Base-by-base conservation (phyloP, 805 yeast genomes). In the Spathaspora sp. region DNA sequence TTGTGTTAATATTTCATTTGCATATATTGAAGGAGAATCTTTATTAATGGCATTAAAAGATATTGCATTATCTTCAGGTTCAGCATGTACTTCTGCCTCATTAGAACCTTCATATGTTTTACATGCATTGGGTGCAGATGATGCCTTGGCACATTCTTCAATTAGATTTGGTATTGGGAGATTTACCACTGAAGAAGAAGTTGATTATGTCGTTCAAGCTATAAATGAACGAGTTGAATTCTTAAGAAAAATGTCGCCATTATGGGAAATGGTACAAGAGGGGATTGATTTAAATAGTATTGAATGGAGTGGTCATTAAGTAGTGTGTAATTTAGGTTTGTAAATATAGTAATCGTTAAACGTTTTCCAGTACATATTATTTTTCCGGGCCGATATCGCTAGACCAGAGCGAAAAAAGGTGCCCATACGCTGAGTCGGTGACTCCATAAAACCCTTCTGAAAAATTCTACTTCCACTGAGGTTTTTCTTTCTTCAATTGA, bases 211-310 rank as follows among this genome's bases (percentile, higher is more conserved):
- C 47, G 79, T 94, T 57, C 77, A 86, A 53, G 97, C 97, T 12
- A 89, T 94, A 52, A 78, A 82, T 51, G 92, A 89, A 67, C 83
- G 97, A 70, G 98, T 94, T 50, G 86, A 85, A 57, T 90, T 90
- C 72, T 80, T 94, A 66, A 83, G 99, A 72, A 93, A 91, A 64
- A 78, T 94, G 72, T 85, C 94, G 52, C 99, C 99, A 47, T 77
- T 94, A 62, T 94, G 98, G 98, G 99, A 94, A 75, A 92, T 94
- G 98, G 97, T 90, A 52, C 97, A 94, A 72, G 98, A 94, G 59
- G 99, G 99, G 59, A 93, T 94, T 63, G 99, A 94, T 66, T 77
- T 94, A 68, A 81, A 87, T 64, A 80, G 96, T 32, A 94, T 94
- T 63, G 96, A 94, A 75, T 94, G 99, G 99, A 89, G 97, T 54